These are phyloP conservation scores for Closterium sp. DNA, from an alignment of 139 green algal species.

Conservation along the genomic window DNA sequence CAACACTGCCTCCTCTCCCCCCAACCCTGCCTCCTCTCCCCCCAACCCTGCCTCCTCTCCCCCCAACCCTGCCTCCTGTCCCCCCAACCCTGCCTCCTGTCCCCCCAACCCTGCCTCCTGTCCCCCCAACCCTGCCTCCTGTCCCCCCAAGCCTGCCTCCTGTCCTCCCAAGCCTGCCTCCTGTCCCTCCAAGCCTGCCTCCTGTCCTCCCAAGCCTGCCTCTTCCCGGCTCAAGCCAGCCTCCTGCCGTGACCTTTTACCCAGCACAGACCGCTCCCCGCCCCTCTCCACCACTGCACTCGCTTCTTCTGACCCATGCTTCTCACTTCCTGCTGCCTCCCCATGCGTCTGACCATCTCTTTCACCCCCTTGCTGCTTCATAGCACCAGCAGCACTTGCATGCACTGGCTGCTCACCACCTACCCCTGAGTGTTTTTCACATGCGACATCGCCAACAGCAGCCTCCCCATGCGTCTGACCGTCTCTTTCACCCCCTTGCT, in stretches of 20 bases:
- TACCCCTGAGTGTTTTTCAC: too few relatives aligned
- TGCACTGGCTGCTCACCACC: too few relatives aligned
- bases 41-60: neutral
- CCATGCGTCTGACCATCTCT: neutral
- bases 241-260: neutral
- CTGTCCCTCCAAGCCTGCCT: neutral
- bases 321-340: neutral
- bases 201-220: neutral
- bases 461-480: neutral
- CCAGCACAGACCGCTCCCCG: neutral
- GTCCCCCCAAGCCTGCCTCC: too few relatives aligned
- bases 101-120: neutral
- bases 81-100: neutral
- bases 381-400: neutral
- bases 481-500: neutral
- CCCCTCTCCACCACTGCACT: neutral
- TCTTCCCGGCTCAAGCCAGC: neutral
- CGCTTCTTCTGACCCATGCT: too few relatives aligned
- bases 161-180: too few relatives aligned
- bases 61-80: neutral
- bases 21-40: neutral
- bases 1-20: neutral
- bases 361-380: neutral
- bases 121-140: neutral
- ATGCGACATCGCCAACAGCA: too few relatives aligned